Evolutionary conservation across 805 yeast genomes (phyloP).

Genomic region (Scheffersomyces spartinae): DNA sequence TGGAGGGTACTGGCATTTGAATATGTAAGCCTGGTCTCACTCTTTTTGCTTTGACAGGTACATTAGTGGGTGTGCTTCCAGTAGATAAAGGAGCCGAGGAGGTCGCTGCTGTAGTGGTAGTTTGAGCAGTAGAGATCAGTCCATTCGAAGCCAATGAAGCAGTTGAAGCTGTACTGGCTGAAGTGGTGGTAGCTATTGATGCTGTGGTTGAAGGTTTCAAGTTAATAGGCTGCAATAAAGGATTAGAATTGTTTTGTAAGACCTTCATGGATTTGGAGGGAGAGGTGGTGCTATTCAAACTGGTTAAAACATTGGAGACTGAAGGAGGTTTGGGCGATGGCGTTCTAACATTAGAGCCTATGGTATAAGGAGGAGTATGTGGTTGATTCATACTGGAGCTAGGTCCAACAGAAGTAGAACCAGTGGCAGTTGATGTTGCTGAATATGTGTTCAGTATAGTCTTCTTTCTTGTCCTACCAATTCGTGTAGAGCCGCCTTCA

Average conservation of each 20-base stretch:
- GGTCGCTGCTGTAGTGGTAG: constrained; percentile 1
- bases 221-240: constrained; percentile 46
- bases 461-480: constrained; percentile 21
- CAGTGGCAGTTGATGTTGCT: constrained; percentile 18
- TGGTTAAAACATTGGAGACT: constrained; percentile 7
- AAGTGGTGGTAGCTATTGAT: background rate
- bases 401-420: too few relatives aligned
- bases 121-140: background rate
- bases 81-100: constrained; percentile 1
- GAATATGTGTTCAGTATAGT: constrained; percentile 27
- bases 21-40: constrained; percentile 48
- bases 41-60: constrained; percentile 18
- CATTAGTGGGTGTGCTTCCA: constrained; percentile 1
- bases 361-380: constrained; percentile 31
- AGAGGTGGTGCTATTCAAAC: constrained; percentile 14
- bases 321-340: constrained; percentile 26
- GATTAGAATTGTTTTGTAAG: constrained; percentile 30
- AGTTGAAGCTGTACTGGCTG: constrained; percentile 1
- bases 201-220: constrained; percentile 15
- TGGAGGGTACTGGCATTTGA: constrained; percentile 68
- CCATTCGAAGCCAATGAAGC: background rate
- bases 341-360: constrained; percentile 19
- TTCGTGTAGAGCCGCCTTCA: constrained; percentile 16
- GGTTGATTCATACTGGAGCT: too few relatives aligned
- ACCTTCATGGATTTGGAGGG: constrained; percentile 41